These are phyloP conservation scores for Zygosaccharomyces pseudorouxii DNA, from an alignment of 805 yeast species.

Conservation along the genomic window DNA sequence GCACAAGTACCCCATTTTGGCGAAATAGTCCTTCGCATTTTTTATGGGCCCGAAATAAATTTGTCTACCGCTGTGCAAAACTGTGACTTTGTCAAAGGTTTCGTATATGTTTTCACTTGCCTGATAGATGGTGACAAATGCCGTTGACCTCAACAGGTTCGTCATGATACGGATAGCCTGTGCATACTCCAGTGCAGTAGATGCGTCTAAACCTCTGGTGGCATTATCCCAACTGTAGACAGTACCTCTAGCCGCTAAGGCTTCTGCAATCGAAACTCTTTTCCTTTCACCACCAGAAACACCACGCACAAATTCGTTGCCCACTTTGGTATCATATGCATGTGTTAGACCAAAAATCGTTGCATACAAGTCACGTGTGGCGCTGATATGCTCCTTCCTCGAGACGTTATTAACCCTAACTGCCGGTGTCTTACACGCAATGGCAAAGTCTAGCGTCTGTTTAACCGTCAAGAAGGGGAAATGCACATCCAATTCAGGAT, in stretches of 20 bases:
- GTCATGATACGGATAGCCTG: slow-evolving; percentile 43
- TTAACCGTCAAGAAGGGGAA: slow-evolving; percentile 53
- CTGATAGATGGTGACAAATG: slow-evolving; percentile 46
- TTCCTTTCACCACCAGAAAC: slow-evolving; percentile 67
- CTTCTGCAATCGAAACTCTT: slow-evolving; percentile 62
- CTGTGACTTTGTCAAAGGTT: slow-evolving; percentile 44
- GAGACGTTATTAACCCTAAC: slow-evolving; percentile 33
- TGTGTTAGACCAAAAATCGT: slow-evolving; percentile 45
- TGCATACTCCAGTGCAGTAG: slow-evolving; percentile 46
- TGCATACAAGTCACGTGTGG: slow-evolving; percentile 36
- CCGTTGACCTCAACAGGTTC: slow-evolving; percentile 38
- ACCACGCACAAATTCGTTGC: slow-evolving; percentile 60
- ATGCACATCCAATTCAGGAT: slow-evolving; percentile 54
- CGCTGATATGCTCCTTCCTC: slow-evolving; percentile 40
- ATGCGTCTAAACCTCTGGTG: slow-evolving; percentile 48
- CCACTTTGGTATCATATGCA: slow-evolving; percentile 55
- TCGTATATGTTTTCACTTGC: slow-evolving; percentile 47
- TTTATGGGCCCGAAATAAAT: slow-evolving; percentile 43
- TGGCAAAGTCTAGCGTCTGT: slow-evolving; percentile 53
- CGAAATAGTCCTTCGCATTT: slow-evolving; percentile 45
- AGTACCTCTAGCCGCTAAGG: slow-evolving; percentile 42
- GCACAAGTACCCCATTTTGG: slow-evolving; percentile 48
- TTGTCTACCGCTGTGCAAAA: slow-evolving; percentile 46
- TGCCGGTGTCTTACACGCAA: slow-evolving; percentile 40
- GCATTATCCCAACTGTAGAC: slow-evolving; percentile 52